Evolutionary conservation across 148 eudicot genomes (phyloP).

Genomic region (Cornus controversa): DNA sequence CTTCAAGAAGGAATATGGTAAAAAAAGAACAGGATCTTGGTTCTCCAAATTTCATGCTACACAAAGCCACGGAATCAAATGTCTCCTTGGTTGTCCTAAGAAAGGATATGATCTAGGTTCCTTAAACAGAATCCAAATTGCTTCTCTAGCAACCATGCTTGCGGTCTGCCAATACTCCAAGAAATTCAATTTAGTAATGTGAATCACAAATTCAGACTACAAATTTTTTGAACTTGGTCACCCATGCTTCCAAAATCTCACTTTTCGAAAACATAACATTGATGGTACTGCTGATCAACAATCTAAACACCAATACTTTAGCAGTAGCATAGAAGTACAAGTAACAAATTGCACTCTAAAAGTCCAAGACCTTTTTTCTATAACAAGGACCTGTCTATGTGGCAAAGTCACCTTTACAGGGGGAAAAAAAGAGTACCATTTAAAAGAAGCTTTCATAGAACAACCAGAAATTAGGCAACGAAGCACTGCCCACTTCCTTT

Average conservation of each 20-base stretch:
- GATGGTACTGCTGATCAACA: too few relatives aligned
- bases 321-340: neutral
- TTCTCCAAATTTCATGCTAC: neutral
- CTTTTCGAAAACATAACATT: neutral
- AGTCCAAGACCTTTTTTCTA: neutral
- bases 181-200: too few relatives aligned
- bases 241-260: neutral
- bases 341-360: neutral
- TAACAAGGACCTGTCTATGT: neutral
- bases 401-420: neutral
- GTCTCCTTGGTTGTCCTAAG: neutral
- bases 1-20: neutral
- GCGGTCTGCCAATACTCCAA: neutral
- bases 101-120: neutral
- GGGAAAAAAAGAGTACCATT: too few relatives aligned
- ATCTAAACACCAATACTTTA: neutral
- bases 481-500: neutral
- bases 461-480: neutral
- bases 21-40: neutral
- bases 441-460: neutral
- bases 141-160: neutral
- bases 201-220: too few relatives aligned
- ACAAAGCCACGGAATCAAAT: neutral
- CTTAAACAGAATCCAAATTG: neutral
- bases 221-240: neutral